Evolutionary conservation across 371 early-diverging fungal genomes (phyloP).

Genomic region (Actinomucor elegans): DNA sequence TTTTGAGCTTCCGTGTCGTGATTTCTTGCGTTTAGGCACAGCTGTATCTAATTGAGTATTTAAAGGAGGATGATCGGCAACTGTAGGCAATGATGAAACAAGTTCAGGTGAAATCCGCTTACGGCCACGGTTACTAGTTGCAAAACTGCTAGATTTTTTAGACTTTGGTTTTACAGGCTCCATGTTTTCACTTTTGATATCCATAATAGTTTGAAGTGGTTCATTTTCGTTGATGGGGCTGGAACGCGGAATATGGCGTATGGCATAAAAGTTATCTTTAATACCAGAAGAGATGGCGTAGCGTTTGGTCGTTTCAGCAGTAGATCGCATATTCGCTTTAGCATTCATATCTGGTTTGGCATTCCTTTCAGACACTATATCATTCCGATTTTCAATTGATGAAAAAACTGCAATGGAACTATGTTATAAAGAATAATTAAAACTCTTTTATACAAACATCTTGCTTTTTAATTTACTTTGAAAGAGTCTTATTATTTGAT

Average conservation of each 20-base stretch:
- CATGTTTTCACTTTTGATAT: slow-evolving; percentile 3
- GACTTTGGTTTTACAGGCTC: neutral
- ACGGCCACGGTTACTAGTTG: neutral
- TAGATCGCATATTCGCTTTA: no score
- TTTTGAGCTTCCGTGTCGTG: neutral
- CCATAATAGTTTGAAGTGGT: no score
- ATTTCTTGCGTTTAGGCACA: neutral
- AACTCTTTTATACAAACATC: no score
- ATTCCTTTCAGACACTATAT: neutral
- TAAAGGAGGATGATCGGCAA: neutral
- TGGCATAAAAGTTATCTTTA: slow-evolving; percentile 16
- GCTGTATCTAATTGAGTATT: neutral
- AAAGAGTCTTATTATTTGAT: neutral
- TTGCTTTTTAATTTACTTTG: slow-evolving; percentile 8
- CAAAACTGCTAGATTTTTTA: neutral
- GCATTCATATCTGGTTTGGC: neutral
- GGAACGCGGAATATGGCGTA: slow-evolving; percentile 9
- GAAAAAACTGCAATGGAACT: slow-evolving; percentile 2
- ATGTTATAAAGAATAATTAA: no score
- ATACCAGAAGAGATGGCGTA: neutral
- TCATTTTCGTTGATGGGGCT: neutral
- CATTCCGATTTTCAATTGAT: slow-evolving; percentile 4
- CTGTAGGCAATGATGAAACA: neutral
- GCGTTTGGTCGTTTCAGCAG: slow-evolving; percentile 9
- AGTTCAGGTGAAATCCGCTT: neutral